phyloP scores from a whole-genome alignment of 345 rosid genomes.

The Kernera saxatilis region DNA sequence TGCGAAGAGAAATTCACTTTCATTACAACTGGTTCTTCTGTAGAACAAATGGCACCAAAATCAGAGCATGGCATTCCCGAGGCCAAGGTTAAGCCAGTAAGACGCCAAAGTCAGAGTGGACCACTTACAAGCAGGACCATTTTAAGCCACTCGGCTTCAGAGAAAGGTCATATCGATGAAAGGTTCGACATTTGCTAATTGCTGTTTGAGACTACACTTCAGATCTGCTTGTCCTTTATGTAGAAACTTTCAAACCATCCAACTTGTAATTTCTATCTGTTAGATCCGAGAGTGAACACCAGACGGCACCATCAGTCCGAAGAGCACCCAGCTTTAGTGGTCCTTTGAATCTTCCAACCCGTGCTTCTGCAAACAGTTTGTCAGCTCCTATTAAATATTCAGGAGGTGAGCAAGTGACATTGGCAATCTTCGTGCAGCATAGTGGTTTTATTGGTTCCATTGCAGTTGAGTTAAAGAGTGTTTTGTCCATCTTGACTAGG shows the following conservation, averaged over 20 bases:
- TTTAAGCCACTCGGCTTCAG: constrained; percentile 54
- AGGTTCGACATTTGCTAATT: constrained; percentile 44
- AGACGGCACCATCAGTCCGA: constrained; percentile 29
- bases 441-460: not conserved
- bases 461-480: not conserved
- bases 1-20: constrained; percentile 34
- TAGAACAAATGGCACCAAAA: constrained; percentile 43
- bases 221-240: constrained; percentile 1
- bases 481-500: constrained; percentile 42
- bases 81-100: constrained; percentile 44
- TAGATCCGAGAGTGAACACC: constrained; percentile 64
- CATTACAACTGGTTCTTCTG: constrained; percentile 40
- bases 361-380: constrained; percentile 96
- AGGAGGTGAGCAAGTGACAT: constrained; percentile 50
- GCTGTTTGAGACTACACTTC: not conserved
- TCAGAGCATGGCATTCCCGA: constrained; percentile 46
- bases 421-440: not conserved
- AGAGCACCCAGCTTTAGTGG: constrained; percentile 94
- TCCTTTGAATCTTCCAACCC: constrained; percentile 85
- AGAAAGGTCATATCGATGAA: constrained; percentile 46
- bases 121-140: constrained; percentile 64
- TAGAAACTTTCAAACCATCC: not conserved
- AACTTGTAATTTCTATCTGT: not conserved
- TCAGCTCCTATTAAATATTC: constrained; percentile 97
- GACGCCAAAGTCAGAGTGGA: constrained; percentile 88